These are phyloP conservation scores for Mycena sanguinolenta DNA, from an alignment of 768 basidiomycete genomes.

Conservation along the genomic window DNA sequence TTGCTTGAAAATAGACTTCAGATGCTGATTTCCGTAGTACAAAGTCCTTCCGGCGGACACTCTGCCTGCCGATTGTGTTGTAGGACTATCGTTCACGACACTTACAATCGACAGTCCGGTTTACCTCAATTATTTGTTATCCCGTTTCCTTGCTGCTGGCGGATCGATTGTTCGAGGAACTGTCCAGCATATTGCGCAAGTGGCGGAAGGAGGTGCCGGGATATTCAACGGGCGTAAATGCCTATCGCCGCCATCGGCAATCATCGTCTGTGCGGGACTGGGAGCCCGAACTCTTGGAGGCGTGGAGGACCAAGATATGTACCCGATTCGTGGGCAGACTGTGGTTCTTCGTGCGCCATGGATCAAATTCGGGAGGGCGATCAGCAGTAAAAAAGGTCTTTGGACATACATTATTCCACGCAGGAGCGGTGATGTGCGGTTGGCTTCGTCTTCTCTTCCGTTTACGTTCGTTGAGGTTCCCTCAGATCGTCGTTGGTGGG, in stretches of 20 bases:
- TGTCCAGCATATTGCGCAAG: slow-evolving; percentile 78
- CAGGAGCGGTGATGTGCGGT: slow-evolving; percentile 65
- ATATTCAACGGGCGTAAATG: slow-evolving; percentile 47
- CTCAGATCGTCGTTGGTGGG: slow-evolving; percentile 71
- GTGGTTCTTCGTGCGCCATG: slow-evolving; percentile 80
- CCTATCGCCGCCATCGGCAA: slow-evolving; percentile 59
- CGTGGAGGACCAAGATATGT: slow-evolving; percentile 80
- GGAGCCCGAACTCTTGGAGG: slow-evolving; percentile 84
- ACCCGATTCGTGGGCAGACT: slow-evolving; percentile 88
- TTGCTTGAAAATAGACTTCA: slow-evolving; percentile 36
- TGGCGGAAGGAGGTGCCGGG: slow-evolving; percentile 72
- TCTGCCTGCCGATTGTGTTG: slow-evolving; percentile 50
- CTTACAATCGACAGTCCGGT: slow-evolving; percentile 78
- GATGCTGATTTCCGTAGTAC: slow-evolving; percentile 49
- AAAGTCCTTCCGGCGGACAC: slow-evolving; percentile 48
- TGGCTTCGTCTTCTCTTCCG: neutral
- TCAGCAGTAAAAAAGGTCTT: slow-evolving; percentile 54
- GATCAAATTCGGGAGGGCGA: slow-evolving; percentile 68
- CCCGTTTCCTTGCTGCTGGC: slow-evolving; percentile 73
- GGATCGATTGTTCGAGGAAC: slow-evolving; percentile 70
- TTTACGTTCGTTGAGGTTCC: neutral
- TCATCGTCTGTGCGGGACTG: slow-evolving; percentile 81
- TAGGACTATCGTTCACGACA: slow-evolving; percentile 74
- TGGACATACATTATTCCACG: slow-evolving; percentile 78
- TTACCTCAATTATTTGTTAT: slow-evolving; percentile 80